A percentile compares a stretch with the other conserved stretches of the same genome.
Evolutionary conservation across 2,329 filamentous ascomycete genomes (phyloP).

Genomic region (Monilinia aucupariae): DNA sequence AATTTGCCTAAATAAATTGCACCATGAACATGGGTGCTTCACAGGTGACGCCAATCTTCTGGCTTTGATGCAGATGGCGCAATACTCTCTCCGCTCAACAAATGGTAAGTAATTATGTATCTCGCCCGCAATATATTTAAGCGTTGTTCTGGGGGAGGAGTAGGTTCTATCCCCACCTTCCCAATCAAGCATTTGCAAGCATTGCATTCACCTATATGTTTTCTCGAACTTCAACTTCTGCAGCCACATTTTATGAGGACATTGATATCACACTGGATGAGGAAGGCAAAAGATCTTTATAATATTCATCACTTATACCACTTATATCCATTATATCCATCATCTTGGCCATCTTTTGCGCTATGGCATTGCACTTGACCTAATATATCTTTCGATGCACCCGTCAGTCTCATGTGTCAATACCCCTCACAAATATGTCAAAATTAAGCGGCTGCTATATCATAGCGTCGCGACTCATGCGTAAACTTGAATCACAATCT

Average conservation of each 20-base stretch:
- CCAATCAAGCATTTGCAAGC: background rate
- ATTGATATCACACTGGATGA: background rate
- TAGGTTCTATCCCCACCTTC: background rate
- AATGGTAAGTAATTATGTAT: no score
- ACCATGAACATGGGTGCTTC: background rate
- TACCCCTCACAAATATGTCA: no score
- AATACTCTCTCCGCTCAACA: no score
- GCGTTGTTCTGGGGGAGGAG: no score
- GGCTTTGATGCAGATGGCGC: background rate
- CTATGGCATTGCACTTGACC: background rate
- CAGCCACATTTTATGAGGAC: background rate
- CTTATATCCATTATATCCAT: no score
- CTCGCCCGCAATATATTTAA: no score
- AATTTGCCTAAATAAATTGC: conserved; percentile 1
- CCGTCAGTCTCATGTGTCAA: background rate
- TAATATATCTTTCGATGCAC: background rate
- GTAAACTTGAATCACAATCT: no score
- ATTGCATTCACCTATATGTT: background rate
- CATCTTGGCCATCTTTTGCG: background rate
- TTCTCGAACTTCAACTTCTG: background rate
- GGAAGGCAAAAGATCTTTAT: background rate
- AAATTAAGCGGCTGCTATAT: background rate
- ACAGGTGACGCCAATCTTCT: background rate
- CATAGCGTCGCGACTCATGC: no score
- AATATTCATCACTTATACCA: background rate